Evolutionary conservation across 129 eudicot species (phyloP), one percentile per base, ranked within the genome.

Genomic region (Gnaphalium uliginosum): DNA sequence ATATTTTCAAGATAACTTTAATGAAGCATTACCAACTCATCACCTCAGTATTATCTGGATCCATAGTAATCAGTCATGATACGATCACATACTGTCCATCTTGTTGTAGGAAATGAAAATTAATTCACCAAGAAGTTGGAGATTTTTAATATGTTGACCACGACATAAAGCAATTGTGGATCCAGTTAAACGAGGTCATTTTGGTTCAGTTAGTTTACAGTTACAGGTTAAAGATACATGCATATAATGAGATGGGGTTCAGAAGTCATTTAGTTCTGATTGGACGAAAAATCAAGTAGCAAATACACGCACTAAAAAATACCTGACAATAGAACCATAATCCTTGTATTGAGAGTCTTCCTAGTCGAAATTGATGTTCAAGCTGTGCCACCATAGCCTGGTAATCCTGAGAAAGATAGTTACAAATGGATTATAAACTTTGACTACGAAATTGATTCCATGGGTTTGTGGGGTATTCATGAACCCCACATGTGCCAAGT

Each of bases 371-470:
- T 57, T 94, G 98, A 87, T 94, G 98, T 70, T 94, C 98, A 82
- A 94, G 96, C 74, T 94, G 98, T 71, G 97, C 98, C 82, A 94
- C 98, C 98, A 94, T 94, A 64, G 97, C 97, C 75, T 94, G 97
- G 84, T 94, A 91, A 86, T 94, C 98, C 98, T 94, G 83, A 56
- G 22, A 56, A 56, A 19, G 61, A n/a, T 56, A 56, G 11, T 56
- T 19, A 21, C 26, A 56, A 56, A n/a, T 7, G 25, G 11, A 56
- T 56, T 19, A 56, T 56, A 56, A 7, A 6, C 26, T 56, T 26
- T 56, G 25, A 6, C 19, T 50, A 50, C 9, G 25, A 57, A 26
- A 35, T 39, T 39, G 46, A 14, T 39, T 39, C 14, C 4, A 39
- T 2, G 46, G 46, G 4, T 39, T 39, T 39, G 14, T 39, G 46